Conservation (phyloP, 208 protist genomes). For the Leishmania turanica region DNA sequence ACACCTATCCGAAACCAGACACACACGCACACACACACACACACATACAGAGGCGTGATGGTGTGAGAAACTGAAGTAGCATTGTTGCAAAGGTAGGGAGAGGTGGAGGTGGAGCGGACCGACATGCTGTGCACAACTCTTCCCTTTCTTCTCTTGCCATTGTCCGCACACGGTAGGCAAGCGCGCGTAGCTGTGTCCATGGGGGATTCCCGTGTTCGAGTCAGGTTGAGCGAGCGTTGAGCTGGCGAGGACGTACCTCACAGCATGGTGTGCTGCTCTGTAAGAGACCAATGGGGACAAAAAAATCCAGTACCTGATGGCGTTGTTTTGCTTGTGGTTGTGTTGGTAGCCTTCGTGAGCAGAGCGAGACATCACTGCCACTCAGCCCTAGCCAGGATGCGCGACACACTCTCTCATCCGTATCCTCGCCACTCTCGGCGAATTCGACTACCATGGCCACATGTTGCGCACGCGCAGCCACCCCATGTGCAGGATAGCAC, state of each 20-base stretch:
- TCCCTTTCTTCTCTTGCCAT: neutral
- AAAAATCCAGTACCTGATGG: neutral
- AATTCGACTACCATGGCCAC: neutral
- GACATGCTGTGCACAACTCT: neutral
- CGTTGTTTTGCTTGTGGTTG: neutral
- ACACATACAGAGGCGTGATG: too few species aligned
- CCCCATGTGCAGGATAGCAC: slow-evolving; percentile 17
- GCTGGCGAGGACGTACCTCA: neutral
- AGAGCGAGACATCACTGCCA: neutral
- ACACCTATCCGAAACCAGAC: neutral
- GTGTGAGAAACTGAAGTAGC: too few species aligned
- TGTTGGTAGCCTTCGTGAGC: neutral
- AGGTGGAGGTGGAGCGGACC: too few species aligned
- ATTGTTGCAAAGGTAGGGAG: too few species aligned
- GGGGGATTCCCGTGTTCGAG: neutral
- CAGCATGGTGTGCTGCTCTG: neutral
- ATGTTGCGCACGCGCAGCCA: slow-evolving; percentile 26
- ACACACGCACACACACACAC: neutral
- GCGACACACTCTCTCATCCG: neutral
- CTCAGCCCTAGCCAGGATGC: neutral
- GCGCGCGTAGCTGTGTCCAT: too few species aligned
- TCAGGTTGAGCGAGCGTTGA: neutral
- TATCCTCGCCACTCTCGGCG: neutral
- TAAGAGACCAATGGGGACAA: neutral
- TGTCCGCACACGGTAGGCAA: neutral